A percentile compares a stretch with the other conserved stretches of the same genome.
phyloP scores from a whole-genome alignment of 1,139 yeast species.

The Yamadazyma conglobata region DNA sequence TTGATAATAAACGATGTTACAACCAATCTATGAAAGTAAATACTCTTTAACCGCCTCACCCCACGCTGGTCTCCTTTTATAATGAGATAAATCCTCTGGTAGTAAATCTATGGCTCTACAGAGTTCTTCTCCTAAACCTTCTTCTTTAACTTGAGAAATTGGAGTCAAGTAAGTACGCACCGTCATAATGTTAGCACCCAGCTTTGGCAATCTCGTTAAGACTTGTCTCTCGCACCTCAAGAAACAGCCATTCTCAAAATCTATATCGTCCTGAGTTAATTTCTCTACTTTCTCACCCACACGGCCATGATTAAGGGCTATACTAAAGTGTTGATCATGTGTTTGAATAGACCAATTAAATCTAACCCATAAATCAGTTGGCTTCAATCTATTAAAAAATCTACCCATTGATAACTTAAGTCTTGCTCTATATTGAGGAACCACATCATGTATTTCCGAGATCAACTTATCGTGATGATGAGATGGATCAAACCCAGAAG shows the following conservation, averaged over 20 bases:
- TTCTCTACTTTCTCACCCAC: slow-evolving; percentile 25
- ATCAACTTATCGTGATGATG: slow-evolving; percentile 31
- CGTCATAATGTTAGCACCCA: slow-evolving; percentile 39
- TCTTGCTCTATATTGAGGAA: slow-evolving; percentile 36
- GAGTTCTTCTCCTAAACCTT: slow-evolving; percentile 42
- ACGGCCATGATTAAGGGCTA: slow-evolving; percentile 32
- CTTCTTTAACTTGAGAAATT: slow-evolving; percentile 29
- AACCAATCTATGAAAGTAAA: slow-evolving; percentile 17
- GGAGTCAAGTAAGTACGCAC: slow-evolving; percentile 43
- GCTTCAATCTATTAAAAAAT: slow-evolving; percentile 35
- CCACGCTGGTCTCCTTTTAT: slow-evolving; percentile 62
- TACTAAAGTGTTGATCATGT: slow-evolving; percentile 24
- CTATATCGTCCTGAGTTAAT: slow-evolving; percentile 27
- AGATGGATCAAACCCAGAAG: slow-evolving; percentile 44
- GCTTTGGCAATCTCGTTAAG: slow-evolving; percentile 36
- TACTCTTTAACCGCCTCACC: slow-evolving; percentile 58
- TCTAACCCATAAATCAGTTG: slow-evolving; percentile 39
- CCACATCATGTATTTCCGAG: slow-evolving; percentile 39
- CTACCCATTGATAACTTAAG: slow-evolving; percentile 35
- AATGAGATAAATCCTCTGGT: slow-evolving; percentile 55
- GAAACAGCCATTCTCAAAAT: slow-evolving; percentile 34
- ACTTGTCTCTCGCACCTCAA: slow-evolving; percentile 41
- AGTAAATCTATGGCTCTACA: slow-evolving; percentile 56
- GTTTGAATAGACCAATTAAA: slow-evolving; percentile 44
- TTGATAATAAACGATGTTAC: neutral